A percentile compares a stretch with the other conserved stretches of the same genome.
Conservation (phyloP, 208 protist species). For the Leishmania gerbilli region DNA sequence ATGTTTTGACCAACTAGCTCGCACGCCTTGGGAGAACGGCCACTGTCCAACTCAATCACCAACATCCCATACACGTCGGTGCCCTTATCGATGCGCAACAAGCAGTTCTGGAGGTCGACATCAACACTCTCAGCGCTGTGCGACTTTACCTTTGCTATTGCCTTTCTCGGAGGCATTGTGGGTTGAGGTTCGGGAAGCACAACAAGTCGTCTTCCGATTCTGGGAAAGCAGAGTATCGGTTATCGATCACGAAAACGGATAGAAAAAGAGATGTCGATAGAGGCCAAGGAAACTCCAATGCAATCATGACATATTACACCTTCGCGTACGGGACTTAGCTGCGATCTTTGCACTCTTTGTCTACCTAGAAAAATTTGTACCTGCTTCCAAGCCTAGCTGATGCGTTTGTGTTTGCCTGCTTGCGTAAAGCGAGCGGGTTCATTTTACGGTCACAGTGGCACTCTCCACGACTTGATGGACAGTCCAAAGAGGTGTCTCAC, state of each 20-base stretch:
- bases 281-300: neutral
- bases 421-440: neutral
- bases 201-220: neutral
- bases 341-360: neutral
- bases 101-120: slow-evolving; percentile 27
- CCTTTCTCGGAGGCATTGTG: slow-evolving; percentile 17
- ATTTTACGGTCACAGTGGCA: neutral
- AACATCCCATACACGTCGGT: slow-evolving; percentile 27
- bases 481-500: neutral
- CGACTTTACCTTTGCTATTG: slow-evolving; percentile 19
- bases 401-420: neutral
- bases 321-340: neutral
- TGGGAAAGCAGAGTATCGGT: neutral
- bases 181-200: neutral
- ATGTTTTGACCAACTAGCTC: slow-evolving; percentile 71
- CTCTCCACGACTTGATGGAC: neutral
- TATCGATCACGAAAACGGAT: neutral
- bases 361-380: neutral
- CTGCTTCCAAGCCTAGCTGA: neutral
- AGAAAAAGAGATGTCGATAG: neutral
- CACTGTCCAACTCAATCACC: slow-evolving; percentile 31
- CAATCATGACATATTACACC: neutral
- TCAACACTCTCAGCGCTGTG: slow-evolving; percentile 22
- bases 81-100: slow-evolving; percentile 32
- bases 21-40: slow-evolving; percentile 65